A percentile compares a stretch with the other conserved stretches of the same genome.
phyloP scores from a whole-genome alignment of 208 protist genomes.

The Trypanosoma avium region DNA sequence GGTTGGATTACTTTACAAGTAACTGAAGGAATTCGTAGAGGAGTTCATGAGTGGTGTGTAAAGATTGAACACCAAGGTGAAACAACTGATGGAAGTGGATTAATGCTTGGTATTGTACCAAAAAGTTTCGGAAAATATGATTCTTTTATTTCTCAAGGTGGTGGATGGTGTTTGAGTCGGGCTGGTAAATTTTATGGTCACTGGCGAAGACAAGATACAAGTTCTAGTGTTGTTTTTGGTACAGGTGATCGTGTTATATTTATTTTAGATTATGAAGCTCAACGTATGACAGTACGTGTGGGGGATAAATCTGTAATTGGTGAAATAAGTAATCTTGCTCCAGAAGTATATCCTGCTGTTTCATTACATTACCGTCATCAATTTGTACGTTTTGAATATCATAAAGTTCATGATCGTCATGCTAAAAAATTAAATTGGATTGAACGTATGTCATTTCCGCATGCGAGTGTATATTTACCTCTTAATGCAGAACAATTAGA shows the following conservation, averaged over 20 bases:
- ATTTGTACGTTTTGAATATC: conserved; percentile 91
- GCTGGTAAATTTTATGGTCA: conserved; percentile 94
- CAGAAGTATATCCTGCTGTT: conserved; percentile 90
- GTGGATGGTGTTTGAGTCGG: conserved; percentile 91
- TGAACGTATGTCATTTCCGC: conserved; percentile 56
- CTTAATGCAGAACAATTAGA: conserved; percentile 42
- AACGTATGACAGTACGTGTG: conserved; percentile 85
- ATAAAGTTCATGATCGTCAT: conserved; percentile 60
- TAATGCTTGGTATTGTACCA: conserved; percentile 93
- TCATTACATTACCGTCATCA: conserved; percentile 92
- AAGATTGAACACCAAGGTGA: conserved; percentile 92
- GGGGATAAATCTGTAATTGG: conserved; percentile 80
- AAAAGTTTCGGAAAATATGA: conserved; percentile 90
- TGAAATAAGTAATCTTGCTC: conserved; percentile 81
- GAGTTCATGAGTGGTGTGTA: conserved; percentile 91
- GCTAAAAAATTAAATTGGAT: conserved; percentile 67
- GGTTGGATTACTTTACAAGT: conserved; percentile 92
- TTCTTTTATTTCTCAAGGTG: conserved; percentile 92
- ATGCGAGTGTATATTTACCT: conserved; percentile 60
- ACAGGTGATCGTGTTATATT: conserved; percentile 90
- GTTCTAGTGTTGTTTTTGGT: conserved; percentile 65
- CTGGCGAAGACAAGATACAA: conserved; percentile 80
- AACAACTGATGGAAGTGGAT: conserved; percentile 88
- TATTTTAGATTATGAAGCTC: conserved; percentile 84
- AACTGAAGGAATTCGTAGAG: conserved; percentile 83